Percentiles rank a stretch among this genome's conserved stretches.
Conservation (phyloP, 2,329 filamentous ascomycete species). For the Mycosphaerella sp. region DNA sequence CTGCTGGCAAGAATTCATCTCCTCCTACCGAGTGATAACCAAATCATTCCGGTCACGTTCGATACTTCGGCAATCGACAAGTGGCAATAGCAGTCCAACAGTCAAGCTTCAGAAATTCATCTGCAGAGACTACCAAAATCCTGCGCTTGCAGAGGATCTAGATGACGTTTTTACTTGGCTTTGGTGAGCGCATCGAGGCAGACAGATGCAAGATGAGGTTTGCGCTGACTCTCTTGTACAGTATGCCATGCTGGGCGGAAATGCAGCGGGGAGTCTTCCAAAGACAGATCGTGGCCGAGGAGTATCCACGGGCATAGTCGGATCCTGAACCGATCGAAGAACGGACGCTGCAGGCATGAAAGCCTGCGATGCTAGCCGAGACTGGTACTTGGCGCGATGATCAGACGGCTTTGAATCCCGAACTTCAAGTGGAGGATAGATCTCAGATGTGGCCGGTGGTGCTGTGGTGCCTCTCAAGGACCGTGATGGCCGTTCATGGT, state of each 20-base stretch:
- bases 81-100: conserved; percentile 8
- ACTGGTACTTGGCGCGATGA: no score
- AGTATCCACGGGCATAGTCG: background rate
- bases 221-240: background rate
- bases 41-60: conserved; percentile 13
- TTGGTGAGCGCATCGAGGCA: background rate
- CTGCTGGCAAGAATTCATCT: conserved; percentile 33
- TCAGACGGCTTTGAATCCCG: background rate
- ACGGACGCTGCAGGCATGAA: background rate
- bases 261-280: conserved; percentile 23
- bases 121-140: conserved; percentile 24
- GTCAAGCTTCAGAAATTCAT: conserved; percentile 23
- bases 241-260: conserved; percentile 30
- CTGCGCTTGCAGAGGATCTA: conserved; percentile 23
- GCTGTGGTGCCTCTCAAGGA: background rate
- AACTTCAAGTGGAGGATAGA: background rate
- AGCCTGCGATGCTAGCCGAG: no score
- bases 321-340: background rate
- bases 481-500: conserved; percentile 2
- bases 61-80: conserved; percentile 1
- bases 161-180: conserved; percentile 6
- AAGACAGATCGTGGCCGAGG: conserved; percentile 8
- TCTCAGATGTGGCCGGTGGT: background rate
- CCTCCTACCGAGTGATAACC: conserved; percentile 22
- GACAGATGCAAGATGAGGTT: background rate